Conservation (phyloP, 768 basidiomycete genomes). For the Leccinum arenicola region DNA sequence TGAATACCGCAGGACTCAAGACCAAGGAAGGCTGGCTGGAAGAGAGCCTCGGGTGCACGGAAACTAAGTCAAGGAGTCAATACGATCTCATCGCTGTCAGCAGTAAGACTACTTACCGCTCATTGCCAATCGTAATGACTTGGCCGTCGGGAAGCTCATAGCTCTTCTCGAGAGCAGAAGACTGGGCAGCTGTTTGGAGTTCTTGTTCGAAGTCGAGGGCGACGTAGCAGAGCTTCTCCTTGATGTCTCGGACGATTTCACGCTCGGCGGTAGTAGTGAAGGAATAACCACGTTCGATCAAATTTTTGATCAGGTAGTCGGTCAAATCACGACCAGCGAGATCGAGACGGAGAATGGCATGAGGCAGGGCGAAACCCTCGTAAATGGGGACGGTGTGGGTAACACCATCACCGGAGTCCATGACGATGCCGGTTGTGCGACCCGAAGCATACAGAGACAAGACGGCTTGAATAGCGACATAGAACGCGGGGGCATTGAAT, state of each 20-base stretch:
- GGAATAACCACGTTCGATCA: constrained; percentile 88
- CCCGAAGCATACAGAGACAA: constrained; percentile 87
- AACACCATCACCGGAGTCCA: constrained; percentile 96
- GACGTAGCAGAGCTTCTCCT: constrained; percentile 91
- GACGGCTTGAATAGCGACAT: constrained; percentile 73
- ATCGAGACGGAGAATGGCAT: constrained; percentile 91
- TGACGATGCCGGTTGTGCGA: constrained; percentile 91
- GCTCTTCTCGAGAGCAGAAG: constrained; percentile 86
- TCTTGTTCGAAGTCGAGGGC: constrained; percentile 95
- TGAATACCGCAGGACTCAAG: constrained; percentile 85
- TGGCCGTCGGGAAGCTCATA: constrained; percentile 93
- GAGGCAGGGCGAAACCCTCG: constrained; percentile 90
- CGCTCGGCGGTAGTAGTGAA: constrained; percentile 93
- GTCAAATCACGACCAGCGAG: constrained; percentile 92
- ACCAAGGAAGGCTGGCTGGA: constrained; percentile 57
- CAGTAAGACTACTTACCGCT: constrained; percentile 39
- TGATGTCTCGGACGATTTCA: constrained; percentile 96
- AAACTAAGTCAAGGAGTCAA: constrained; percentile 35
- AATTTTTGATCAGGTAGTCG: constrained; percentile 75
- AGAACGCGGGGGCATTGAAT: constrained; percentile 73
- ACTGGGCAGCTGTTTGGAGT: constrained; percentile 85
- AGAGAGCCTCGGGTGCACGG: constrained; percentile 54
- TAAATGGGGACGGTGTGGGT: constrained; percentile 96
- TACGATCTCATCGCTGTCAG: background rate
- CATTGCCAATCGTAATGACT: constrained; percentile 83